A percentile compares a stretch with the other conserved stretches of the same genome.
Evolutionary conservation across 352 stramenopile species (phyloP).

Genomic region (Globisporangium middletonii): DNA sequence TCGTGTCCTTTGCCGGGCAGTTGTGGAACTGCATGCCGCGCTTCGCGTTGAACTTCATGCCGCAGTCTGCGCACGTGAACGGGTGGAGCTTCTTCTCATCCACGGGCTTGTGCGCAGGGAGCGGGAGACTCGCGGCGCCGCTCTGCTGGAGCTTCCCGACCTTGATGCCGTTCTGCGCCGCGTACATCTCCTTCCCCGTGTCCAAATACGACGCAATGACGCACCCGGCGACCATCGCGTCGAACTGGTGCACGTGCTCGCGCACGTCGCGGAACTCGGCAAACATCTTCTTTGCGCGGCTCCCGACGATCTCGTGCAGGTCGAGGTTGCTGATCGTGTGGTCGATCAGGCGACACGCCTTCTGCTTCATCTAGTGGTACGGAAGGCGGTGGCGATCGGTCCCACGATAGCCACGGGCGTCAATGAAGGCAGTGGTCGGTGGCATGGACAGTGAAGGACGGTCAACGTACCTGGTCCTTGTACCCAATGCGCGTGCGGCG

Average conservation of each 20-base stretch:
- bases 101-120: slow-evolving; percentile 68
- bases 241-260: slow-evolving; percentile 94
- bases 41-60: slow-evolving; percentile 85
- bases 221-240: slow-evolving; percentile 87
- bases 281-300: slow-evolving; percentile 95
- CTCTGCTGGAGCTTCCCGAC: slow-evolving; percentile 53
- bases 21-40: slow-evolving; percentile 85
- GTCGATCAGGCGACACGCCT: slow-evolving; percentile 81
- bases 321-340: slow-evolving; percentile 94
- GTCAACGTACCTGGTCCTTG: slow-evolving; percentile 90
- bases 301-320: slow-evolving; percentile 93
- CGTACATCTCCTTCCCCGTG: slow-evolving; percentile 84
- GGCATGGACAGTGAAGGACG: slow-evolving; percentile 72
- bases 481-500: slow-evolving; percentile 94
- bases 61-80: slow-evolving; percentile 71
- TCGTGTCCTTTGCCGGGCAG: slow-evolving; percentile 46
- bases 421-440: slow-evolving; percentile 3
- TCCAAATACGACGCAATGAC: slow-evolving; percentile 85
- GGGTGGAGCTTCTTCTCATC: slow-evolving; percentile 86
- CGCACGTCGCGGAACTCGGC: slow-evolving; percentile 94
- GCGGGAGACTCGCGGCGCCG: slow-evolving; percentile 34
- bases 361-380: slow-evolving; percentile 87
- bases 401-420: background rate
- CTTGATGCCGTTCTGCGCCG: slow-evolving; percentile 70
- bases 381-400: background rate